These are phyloP conservation scores for Reticulascus tulasneorum DNA, from an alignment of 2,329 filamentous ascomycete genomes.

Conservation along the genomic window DNA sequence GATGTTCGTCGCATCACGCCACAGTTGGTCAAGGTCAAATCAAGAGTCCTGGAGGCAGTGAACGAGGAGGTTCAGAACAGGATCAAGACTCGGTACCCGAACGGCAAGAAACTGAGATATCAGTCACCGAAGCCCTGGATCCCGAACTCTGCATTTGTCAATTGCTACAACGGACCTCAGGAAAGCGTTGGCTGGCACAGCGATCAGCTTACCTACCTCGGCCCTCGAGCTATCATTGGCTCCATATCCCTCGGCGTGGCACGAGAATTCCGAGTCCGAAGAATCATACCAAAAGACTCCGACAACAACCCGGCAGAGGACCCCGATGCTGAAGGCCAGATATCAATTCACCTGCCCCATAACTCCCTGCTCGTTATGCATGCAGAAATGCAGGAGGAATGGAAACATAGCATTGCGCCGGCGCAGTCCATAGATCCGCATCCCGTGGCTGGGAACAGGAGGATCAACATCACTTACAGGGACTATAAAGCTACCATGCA, in stretches of 20 bases:
- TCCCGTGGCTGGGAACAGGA: slow-evolving; percentile 70
- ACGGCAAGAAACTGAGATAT: slow-evolving; percentile 68
- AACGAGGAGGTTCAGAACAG: slow-evolving; percentile 72
- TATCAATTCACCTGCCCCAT: slow-evolving; percentile 89
- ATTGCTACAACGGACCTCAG: slow-evolving; percentile 80
- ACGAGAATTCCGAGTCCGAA: slow-evolving; percentile 86
- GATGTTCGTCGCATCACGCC: slow-evolving; percentile 76
- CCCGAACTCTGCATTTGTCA: slow-evolving; percentile 90
- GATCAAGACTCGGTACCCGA: slow-evolving; percentile 64
- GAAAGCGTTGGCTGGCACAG: slow-evolving; percentile 90
- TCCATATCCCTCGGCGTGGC: slow-evolving; percentile 87
- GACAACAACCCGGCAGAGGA: slow-evolving; percentile 35
- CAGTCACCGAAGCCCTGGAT: slow-evolving; percentile 72
- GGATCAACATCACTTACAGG: slow-evolving; percentile 93
- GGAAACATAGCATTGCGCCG: slow-evolving; percentile 85
- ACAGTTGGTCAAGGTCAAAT: slow-evolving; percentile 65
- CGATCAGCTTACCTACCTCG: slow-evolving; percentile 90
- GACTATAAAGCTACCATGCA: slow-evolving; percentile 76
- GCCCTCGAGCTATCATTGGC: slow-evolving; percentile 82
- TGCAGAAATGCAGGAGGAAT: slow-evolving; percentile 94
- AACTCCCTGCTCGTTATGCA: slow-evolving; percentile 96
- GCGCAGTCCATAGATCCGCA: slow-evolving; percentile 78
- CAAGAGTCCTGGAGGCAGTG: slow-evolving; percentile 68
- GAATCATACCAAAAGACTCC: slow-evolving; percentile 60
- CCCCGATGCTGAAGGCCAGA: slow-evolving; percentile 73